Evolutionary conservation across 345 rosid genomes (phyloP).

Genomic region (Pistacia vera): DNA sequence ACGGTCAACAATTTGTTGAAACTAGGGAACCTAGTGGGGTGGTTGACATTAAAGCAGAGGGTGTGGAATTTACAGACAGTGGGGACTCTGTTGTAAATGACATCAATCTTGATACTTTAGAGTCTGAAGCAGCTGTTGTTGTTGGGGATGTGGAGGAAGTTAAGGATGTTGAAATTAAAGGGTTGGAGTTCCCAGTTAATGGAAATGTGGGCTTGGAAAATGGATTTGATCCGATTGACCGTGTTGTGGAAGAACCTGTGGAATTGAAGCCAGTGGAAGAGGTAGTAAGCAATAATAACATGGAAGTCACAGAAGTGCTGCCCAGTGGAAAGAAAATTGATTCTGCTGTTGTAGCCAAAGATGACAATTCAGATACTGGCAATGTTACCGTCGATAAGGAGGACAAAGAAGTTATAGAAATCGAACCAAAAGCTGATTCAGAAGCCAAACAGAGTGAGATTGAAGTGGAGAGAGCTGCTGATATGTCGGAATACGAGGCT

Average conservation of each 20-base stretch:
- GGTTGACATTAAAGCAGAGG: slow-evolving; percentile 36
- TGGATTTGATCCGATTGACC: slow-evolving; percentile 45
- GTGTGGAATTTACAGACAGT: slow-evolving; percentile 28
- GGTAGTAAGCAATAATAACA: slow-evolving; percentile 18
- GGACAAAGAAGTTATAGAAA: slow-evolving; percentile 22
- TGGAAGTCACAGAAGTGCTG: slow-evolving; percentile 23
- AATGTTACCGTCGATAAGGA: slow-evolving; percentile 12
- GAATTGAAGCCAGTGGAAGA: slow-evolving; percentile 14
- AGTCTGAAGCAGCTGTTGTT: slow-evolving; percentile 35
- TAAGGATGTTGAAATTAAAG: slow-evolving; percentile 32
- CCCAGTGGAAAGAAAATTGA: slow-evolving; percentile 24
- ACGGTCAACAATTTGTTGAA: slow-evolving; percentile 13
- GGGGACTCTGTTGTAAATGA: slow-evolving; percentile 42
- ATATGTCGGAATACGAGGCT: slow-evolving; percentile 19
- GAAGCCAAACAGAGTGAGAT: slow-evolving; percentile 32
- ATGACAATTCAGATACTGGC: background rate
- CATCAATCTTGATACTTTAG: slow-evolving; percentile 25
- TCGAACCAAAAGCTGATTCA: slow-evolving; percentile 29
- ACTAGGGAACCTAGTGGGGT: slow-evolving; percentile 11
- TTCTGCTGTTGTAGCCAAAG: slow-evolving; percentile 10
- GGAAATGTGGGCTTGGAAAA: slow-evolving; percentile 38
- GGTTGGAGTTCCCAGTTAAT: slow-evolving; percentile 29
- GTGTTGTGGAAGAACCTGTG: slow-evolving; percentile 25
- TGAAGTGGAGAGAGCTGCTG: slow-evolving; percentile 13
- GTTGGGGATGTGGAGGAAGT: slow-evolving; percentile 34